Evolutionary conservation across 139 green algal genomes (phyloP), one percentile per base, ranked within the genome.

Genomic region (Marvania coccoides): DNA sequence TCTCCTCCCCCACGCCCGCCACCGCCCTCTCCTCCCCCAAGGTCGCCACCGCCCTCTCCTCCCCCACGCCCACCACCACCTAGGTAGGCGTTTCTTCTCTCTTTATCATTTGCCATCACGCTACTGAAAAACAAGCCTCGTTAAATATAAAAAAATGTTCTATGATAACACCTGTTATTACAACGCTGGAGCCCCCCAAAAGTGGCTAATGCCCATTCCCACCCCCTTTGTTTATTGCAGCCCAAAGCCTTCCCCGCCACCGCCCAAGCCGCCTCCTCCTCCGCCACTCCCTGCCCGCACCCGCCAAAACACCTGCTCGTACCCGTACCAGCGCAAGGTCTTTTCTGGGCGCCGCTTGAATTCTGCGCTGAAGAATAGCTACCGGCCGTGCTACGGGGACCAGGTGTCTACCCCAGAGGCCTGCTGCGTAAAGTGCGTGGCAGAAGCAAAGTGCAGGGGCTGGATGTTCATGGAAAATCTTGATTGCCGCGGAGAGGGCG

Each of bases 401-500:
- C n/a, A 46, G 24, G n/a, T 23, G 5, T 14, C 57, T 29, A 55
- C 19, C 26, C 14, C 12, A 19, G 26, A 13, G 19, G 23, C 23
- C 5, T 64, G 57, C 57, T 64, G 57, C 29, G 57, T 29, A n/a
- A n/a, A n/a, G 19, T 64, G 57, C 57, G 28, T 54, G 30, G 30
- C 26, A 14, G 31, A 55, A 19, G 19, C 24, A 19, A 54, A 15
- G 26, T 64, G 57, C 23, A 13, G 23, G 33, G 30, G 24, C n/a
- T 64, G 57, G 57, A 64, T 46, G 24, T 64, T 39, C 48, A 56
- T 19, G 19, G 37, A 54, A 23, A 37, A 37, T 33, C 24, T 64
- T 4, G 57, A 64, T 58, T 64, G 57, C 57, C 47, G 57, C 24
- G 31, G 8, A 8, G 19, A 39, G 19, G 57, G 57, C 31, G 47